Evolutionary conservation across 257 asterid species (phyloP).

Genomic region (Solanum lignicaule): DNA sequence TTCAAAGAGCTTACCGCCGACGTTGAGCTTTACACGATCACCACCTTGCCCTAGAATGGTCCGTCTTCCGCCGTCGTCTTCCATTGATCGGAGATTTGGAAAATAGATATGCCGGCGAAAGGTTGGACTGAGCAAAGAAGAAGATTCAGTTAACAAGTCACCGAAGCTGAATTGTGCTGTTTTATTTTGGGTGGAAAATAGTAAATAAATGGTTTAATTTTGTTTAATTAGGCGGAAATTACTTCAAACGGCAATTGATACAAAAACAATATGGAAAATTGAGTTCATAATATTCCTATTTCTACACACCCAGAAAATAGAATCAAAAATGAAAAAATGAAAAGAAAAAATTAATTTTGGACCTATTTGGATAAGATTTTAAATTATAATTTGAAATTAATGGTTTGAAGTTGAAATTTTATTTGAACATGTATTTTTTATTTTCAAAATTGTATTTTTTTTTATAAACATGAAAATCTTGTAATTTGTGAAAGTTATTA

Average conservation of each 20-base stretch:
- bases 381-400: too few species aligned
- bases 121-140: not conserved
- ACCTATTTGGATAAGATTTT: too few species aligned
- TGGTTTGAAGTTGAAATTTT: too few species aligned
- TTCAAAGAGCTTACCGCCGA: slow-evolving; percentile 89
- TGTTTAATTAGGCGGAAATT: not conserved
- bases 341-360: too few species aligned
- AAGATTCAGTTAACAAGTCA: not conserved
- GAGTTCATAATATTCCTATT: not conserved
- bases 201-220: too few species aligned
- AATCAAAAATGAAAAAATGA: too few species aligned
- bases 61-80: slow-evolving; percentile 15
- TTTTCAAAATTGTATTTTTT: too few species aligned
- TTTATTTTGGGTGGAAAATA: not conserved
- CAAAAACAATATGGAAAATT: not conserved
- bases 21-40: slow-evolving; percentile 85
- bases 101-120: not conserved
- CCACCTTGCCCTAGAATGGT: slow-evolving; percentile 2
- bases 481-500: too few species aligned
- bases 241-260: not conserved
- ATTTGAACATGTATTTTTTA: too few species aligned
- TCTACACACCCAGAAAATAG: too few species aligned
- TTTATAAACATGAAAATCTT: too few species aligned
- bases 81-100: slow-evolving; percentile 20
- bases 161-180: not conserved